Conservation (phyloP, 2,329 filamentous ascomycete species). For the Pyricularia grisea region DNA sequence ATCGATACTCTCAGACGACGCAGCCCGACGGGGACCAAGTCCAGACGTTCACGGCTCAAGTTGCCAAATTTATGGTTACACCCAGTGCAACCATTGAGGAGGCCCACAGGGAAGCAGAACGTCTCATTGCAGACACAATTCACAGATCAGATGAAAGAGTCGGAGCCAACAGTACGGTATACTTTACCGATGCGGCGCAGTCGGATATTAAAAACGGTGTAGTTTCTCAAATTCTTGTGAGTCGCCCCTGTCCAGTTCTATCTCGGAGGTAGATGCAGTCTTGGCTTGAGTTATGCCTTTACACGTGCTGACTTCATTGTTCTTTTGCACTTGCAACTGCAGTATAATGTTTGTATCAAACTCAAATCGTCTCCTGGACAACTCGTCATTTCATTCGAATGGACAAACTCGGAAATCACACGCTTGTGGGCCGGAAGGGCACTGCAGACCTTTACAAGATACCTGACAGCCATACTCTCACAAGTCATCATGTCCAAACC, state of each 20-base stretch:
- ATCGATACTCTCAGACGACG: not conserved
- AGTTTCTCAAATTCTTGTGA: not conserved
- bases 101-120: not conserved
- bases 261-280: not conserved
- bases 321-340: not conserved
- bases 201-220: not conserved
- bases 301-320: not conserved
- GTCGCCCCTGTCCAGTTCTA: not conserved
- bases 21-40: not conserved
- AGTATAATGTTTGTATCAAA: conserved; percentile 2
- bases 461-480: conserved; percentile 1
- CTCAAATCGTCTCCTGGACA: not conserved
- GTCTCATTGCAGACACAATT: not conserved
- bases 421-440: not conserved
- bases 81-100: not conserved
- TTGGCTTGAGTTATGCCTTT: not conserved
- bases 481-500: not conserved
- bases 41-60: not conserved
- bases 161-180: not conserved
- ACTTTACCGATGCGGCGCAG: not conserved
- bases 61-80: not conserved
- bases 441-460: conserved; percentile 3
- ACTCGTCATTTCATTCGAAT: conserved; percentile 1
- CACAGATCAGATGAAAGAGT: not conserved
- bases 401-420: not conserved